Evolutionary conservation across 1,284 basidiomycete genomes (phyloP), one percentile per base, ranked within the genome.

Genomic region (Pascua sp.): DNA sequence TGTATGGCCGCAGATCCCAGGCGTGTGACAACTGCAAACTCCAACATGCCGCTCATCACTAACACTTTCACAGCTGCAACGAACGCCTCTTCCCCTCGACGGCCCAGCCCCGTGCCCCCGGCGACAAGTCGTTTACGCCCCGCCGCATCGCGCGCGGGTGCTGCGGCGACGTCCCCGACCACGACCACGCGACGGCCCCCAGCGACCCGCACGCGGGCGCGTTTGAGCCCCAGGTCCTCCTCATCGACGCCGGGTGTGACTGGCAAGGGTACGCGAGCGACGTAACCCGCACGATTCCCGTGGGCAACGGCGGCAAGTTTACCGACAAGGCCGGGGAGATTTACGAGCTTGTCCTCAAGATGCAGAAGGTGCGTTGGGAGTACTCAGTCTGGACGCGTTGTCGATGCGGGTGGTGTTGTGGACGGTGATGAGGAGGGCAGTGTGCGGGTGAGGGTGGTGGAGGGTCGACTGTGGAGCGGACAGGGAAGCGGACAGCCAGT

Each of bases 241-340:
- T 95, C 42, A 91, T 95, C 60, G 92, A 96, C 68, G 91, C 91
- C 1, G 91, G 91, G 0, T 91, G 90, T 67, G 92, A 96, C 77
- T 92, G 85, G 86, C 81, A 85, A 46, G 88, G 73, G 11, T 76
- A 75, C 58, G 75, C 75, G 0, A 70, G 72, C 4, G 76, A 77
- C 58, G 70, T 79, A 38, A 77, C 75, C 15, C 63, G 77, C 51
- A 76, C 75, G 8, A 74, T 78, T 15, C 77, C 77, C 4, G 72
- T 94, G 18, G 92, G 92, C 0, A 95, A 95, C 67, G 86, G 87
- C 1, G 92, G 92, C 1, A 89, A 84, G 70, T 95, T 92, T 71
- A 88, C 89, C 0, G 78, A 84, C 2, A 86, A 89, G 72, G 87
- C 88, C 0, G 83, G 81, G 16, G 86, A 82, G 2, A 90, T 95